Evolutionary conservation across 2,329 filamentous ascomycete genomes (phyloP).

Genomic region (Fusarium camptoceras): DNA sequence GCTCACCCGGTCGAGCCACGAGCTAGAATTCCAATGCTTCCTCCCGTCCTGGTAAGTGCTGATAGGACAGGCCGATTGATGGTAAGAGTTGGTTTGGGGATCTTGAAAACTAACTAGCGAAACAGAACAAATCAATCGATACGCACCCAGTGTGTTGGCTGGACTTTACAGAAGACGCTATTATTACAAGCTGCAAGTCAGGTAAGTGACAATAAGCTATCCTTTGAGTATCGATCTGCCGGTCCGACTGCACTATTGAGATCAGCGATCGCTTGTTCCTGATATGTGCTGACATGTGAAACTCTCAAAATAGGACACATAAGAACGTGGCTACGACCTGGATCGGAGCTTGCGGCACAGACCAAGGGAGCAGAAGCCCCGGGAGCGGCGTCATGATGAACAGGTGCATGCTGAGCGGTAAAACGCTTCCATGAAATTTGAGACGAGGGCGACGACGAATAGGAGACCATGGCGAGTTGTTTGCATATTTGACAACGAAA

Average conservation of each 20-base stretch:
- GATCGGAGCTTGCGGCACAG: conserved; percentile 44
- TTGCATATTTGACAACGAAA: conserved; percentile 6
- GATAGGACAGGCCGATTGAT: background rate
- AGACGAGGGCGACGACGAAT: conserved; percentile 30
- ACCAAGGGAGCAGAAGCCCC: conserved; percentile 39
- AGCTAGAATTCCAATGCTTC: conserved; percentile 84
- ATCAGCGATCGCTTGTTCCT: conserved; percentile 9
- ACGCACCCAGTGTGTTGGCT: conserved; percentile 90
- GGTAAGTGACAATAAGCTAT: conserved; percentile 67
- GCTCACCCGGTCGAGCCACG: conserved; percentile 88
- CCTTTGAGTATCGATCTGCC: conserved; percentile 8
- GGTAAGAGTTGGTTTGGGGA: background rate
- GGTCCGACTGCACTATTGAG: conserved; percentile 16
- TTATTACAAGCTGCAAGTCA: conserved; percentile 91
- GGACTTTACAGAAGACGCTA: conserved; percentile 92
- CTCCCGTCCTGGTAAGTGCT: conserved; percentile 83
- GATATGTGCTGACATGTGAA: conserved; percentile 34
- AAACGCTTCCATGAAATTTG: conserved; percentile 19
- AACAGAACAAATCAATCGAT: conserved; percentile 82
- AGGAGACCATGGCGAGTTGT: conserved; percentile 20
- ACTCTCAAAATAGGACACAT: conserved; percentile 70
- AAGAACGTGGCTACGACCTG: conserved; percentile 77
- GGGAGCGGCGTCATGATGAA: conserved; percentile 34
- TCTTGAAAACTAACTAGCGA: conserved; percentile 29
- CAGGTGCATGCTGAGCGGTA: conserved; percentile 21